Evolutionary conservation across 2,329 filamentous ascomycete species (phyloP).

Genomic region (Aspergillus calidoustus): DNA sequence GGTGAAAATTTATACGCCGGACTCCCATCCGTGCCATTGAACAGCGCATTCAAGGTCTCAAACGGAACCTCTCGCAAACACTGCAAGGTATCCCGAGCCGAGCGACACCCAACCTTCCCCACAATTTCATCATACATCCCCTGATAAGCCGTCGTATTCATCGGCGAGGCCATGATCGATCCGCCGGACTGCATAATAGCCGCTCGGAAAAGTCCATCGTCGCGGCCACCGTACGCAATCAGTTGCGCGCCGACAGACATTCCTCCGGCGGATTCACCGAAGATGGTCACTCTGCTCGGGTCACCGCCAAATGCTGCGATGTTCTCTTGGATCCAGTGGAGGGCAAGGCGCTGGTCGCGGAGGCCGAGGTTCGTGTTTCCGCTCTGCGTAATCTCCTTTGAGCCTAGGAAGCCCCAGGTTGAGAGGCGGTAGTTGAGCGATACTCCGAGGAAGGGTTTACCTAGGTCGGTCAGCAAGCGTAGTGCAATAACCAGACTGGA

Average conservation of each 20-base stretch:
- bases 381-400: slow-evolving; percentile 46
- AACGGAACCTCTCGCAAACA: slow-evolving; percentile 69
- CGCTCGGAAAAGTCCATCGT: slow-evolving; percentile 59
- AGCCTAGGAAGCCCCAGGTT: slow-evolving; percentile 58
- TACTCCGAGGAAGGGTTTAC: slow-evolving; percentile 58
- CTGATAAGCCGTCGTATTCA: slow-evolving; percentile 43
- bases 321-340: slow-evolving; percentile 45
- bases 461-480: slow-evolving; percentile 12
- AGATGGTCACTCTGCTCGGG: slow-evolving; percentile 44
- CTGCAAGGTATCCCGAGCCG: slow-evolving; percentile 60
- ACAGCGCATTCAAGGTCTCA: slow-evolving; percentile 58
- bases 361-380: slow-evolving; percentile 63
- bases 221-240: slow-evolving; percentile 58
- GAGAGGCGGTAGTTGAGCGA: slow-evolving; percentile 60
- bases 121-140: slow-evolving; percentile 67
- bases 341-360: slow-evolving; percentile 42
- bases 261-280: slow-evolving; percentile 63
- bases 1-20: slow-evolving; percentile 45
- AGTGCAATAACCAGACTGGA: background rate
- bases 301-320: slow-evolving; percentile 30
- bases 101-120: slow-evolving; percentile 61
- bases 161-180: slow-evolving; percentile 51
- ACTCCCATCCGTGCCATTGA: slow-evolving; percentile 50
- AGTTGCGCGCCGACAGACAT: slow-evolving; percentile 57
- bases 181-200: slow-evolving; percentile 59